Evolutionary conservation across 2,329 filamentous ascomycete genomes (phyloP).

Genomic region (Fusarium algeriense): DNA sequence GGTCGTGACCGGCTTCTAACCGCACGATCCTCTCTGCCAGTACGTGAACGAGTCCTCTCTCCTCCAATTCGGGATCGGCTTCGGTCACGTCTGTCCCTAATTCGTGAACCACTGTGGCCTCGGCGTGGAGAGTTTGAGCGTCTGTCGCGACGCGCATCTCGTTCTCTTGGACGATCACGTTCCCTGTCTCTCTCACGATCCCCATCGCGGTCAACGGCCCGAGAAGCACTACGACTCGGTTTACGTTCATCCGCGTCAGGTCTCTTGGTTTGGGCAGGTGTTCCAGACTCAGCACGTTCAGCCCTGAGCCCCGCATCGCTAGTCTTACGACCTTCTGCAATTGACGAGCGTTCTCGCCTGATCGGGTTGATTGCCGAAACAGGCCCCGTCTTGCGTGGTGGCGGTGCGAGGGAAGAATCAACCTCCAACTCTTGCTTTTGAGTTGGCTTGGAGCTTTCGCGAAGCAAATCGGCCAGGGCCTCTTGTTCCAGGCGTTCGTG

Average conservation of each 20-base stretch:
- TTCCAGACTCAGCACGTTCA: constrained; percentile 53
- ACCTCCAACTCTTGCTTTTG: constrained; percentile 67
- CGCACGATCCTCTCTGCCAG: constrained; percentile 49
- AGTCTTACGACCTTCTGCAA: constrained; percentile 56
- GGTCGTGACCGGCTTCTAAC: constrained; percentile 53
- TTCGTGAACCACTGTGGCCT: constrained; percentile 51
- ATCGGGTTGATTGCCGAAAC: constrained; percentile 72
- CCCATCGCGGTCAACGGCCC: constrained; percentile 43
- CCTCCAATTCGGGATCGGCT: constrained; percentile 53
- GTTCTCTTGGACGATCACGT: constrained; percentile 48
- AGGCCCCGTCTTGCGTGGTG: constrained; percentile 64
- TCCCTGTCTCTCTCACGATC: constrained; percentile 46
- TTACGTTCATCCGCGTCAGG: constrained; percentile 48
- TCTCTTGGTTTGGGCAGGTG: constrained; percentile 47
- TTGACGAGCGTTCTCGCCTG: constrained; percentile 59
- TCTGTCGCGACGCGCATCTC: constrained; percentile 50
- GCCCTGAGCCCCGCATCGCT: constrained; percentile 49
- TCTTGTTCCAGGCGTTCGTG: constrained; percentile 69
- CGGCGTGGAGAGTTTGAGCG: constrained; percentile 57
- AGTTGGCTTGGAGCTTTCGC: constrained; percentile 67
- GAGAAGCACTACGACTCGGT: constrained; percentile 51
- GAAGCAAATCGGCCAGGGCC: constrained; percentile 68
- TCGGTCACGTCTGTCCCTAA: constrained; percentile 52
- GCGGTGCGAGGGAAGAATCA: constrained; percentile 67
- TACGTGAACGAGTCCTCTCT: constrained; percentile 57